Evolutionary conservation across 2,329 filamentous ascomycete genomes (phyloP).

Genomic region (Geoglossum cookeanum): DNA sequence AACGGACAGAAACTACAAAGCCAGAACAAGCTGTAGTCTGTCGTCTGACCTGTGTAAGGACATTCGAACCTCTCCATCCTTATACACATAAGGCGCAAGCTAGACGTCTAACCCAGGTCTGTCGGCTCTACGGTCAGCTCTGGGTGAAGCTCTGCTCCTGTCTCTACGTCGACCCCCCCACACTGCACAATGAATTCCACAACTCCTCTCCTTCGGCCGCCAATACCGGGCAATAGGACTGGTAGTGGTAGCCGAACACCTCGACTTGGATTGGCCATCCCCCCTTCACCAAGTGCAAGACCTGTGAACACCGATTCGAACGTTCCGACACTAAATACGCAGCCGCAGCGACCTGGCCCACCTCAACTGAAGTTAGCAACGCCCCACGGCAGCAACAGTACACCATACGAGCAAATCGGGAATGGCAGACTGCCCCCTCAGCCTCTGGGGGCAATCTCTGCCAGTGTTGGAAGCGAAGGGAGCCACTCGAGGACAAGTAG

Average conservation of each 20-base stretch:
- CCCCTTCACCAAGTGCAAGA: conserved; percentile 65
- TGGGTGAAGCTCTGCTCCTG: not conserved
- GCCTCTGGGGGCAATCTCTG: conserved; percentile 34
- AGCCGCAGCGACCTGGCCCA: conserved; percentile 38
- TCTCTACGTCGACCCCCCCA: not conserved
- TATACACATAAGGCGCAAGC: conserved; percentile 7
- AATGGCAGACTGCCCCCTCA: conserved; percentile 34
- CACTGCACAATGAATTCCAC: conserved; percentile 48
- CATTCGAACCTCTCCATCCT: not conserved
- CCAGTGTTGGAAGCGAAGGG: conserved; percentile 63
- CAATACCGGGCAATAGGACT: conserved; percentile 46
- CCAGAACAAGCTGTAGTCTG: not conserved
- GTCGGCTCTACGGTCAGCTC: not conserved
- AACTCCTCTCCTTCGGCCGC: conserved; percentile 64
- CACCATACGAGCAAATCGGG: conserved; percentile 47
- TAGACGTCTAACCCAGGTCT: not conserved
- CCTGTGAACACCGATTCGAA: conserved; percentile 36
- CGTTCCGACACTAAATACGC: conserved; percentile 15
- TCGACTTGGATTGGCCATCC: conserved; percentile 74
- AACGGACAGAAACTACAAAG: not conserved
- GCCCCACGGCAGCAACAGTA: conserved; percentile 62
- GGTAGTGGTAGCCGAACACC: conserved; percentile 46
- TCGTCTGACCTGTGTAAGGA: not conserved
- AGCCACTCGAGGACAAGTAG: conserved; percentile 67
- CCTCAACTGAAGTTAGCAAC: conserved; percentile 75